Conservation (phyloP, 2,329 filamentous ascomycete species). For the Chrysoporthe deuterocubensis region DNA sequence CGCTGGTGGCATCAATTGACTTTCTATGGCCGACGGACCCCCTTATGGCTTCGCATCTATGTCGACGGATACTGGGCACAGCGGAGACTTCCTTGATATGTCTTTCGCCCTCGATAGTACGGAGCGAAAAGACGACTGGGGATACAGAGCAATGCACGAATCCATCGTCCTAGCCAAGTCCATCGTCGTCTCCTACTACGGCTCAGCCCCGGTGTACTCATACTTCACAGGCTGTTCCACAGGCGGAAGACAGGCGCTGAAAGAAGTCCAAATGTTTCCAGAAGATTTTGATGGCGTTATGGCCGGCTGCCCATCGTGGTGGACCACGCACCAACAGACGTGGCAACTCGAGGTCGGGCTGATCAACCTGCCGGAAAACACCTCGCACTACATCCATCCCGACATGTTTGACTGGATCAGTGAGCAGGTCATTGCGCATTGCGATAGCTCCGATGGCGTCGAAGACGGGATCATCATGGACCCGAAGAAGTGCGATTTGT, state of each 20-base stretch:
- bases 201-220: conserved; percentile 41
- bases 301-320: conserved; percentile 48
- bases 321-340: conserved; percentile 41
- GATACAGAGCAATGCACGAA: conserved; percentile 46
- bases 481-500: conserved; percentile 27
- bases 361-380: conserved; percentile 48
- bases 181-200: conserved; percentile 53
- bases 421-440: conserved; percentile 42
- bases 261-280: conserved; percentile 56
- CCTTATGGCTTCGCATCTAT: conserved; percentile 45
- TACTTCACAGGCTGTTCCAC: conserved; percentile 65
- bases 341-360: conserved; percentile 51
- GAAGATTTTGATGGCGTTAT: conserved; percentile 62
- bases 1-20: conserved; percentile 35
- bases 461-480: conserved; percentile 28
- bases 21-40: conserved; percentile 32
- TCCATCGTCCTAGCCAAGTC: conserved; percentile 53
- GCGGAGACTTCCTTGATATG: conserved; percentile 34
- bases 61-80: conserved; percentile 47
- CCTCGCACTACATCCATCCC: conserved; percentile 36
- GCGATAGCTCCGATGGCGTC: conserved; percentile 28
- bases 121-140: conserved; percentile 36
- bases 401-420: conserved; percentile 44
- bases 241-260: conserved; percentile 62
- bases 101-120: conserved; percentile 38